Base-by-base conservation (phyloP, 2,329 filamentous ascomycete species). In the Teratosphaeria viscida region DNA sequence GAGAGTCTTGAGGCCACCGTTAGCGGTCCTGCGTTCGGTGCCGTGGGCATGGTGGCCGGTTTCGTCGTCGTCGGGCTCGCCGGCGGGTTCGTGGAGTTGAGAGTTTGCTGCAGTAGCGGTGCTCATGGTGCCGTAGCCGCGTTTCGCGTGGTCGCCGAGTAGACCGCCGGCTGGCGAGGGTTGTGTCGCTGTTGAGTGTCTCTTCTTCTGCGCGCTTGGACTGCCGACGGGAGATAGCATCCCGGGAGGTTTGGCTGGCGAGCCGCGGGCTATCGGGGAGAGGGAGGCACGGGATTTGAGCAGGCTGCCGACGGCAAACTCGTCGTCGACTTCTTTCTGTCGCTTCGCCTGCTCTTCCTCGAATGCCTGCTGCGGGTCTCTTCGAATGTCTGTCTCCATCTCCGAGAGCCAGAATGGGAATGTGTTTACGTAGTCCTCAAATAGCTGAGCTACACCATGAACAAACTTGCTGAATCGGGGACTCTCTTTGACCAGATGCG, bases 381-480 rank as follows among this genome's bases (percentile, higher is more conserved):
- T 90, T 66, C 92, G 87, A 70, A 99, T 99, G 71, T 99, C 94
- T 35, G 84, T 89, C 71, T 96, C 92, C 52, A 97, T 81, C 63
- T 95, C 89, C 68, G 87, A 87, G 37, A 97, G 82, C 94, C 94
- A 99, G 78, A 97, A 96, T 14, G 94, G 94, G 69, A 97, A 85
- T 63, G 85, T 92, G 76, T 97, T 97, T 73, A 99, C 92, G 70
- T 96, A 85, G 74, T 99, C 78, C 69, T 97, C 94, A 66, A 97
- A 97, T 2, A 99, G 81, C 47, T 87, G 86, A 7, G 92, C 92
- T 4, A 95, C 86, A 62, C 94, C 94, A 68, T 99, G 92, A 2
- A 95, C 88, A 67, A 97, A 99, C 74, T 99, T 99, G 68, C 91
- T 96, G 77, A 99, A 99, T 56, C 88, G 85, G 1, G 92, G 90